These are phyloP conservation scores for Myriosclerotinia scirpicola DNA, from an alignment of 2,329 filamentous ascomycete species.

Conservation along the genomic window DNA sequence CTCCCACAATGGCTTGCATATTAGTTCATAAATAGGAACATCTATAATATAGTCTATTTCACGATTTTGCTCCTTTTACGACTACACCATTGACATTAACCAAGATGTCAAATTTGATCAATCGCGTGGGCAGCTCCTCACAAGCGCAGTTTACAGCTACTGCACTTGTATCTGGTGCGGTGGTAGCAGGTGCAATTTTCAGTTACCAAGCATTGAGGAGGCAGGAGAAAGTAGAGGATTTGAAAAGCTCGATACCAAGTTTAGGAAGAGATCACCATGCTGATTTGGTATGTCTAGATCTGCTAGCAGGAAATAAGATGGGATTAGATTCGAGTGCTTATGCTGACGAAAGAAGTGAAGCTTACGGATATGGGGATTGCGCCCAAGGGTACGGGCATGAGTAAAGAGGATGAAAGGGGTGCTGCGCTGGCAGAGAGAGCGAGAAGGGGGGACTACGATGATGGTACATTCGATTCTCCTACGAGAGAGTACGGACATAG, in stretches of 20 bases:
- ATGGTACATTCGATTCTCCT: conserved; percentile 41
- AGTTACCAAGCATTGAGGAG: conserved; percentile 61
- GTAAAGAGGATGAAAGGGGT: conserved; percentile 62
- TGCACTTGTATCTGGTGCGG: conserved; percentile 62
- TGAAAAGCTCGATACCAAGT: conserved; percentile 61
- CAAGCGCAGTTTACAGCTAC: conserved; percentile 65
- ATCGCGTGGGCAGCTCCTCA: conserved; percentile 30
- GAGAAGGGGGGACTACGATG: conserved; percentile 63
- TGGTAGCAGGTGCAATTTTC: conserved; percentile 60
- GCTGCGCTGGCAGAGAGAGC: conserved; percentile 59
- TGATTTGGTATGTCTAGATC: conserved; percentile 42
- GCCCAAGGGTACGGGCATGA: conserved; percentile 38
- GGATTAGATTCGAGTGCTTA: conserved; percentile 8
- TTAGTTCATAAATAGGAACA: background rate
- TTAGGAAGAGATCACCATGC: conserved; percentile 40
- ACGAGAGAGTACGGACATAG: conserved; percentile 13
- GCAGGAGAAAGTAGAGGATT: conserved; percentile 53
- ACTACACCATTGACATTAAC: background rate
- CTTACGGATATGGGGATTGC: conserved; percentile 52
- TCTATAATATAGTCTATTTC: background rate
- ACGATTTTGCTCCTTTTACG: background rate
- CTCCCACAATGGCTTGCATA: background rate
- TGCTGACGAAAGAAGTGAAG: conserved; percentile 46
- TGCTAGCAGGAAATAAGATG: background rate
- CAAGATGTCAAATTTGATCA: conserved; percentile 38